Evolutionary conservation across 768 basidiomycete genomes (phyloP).

Genomic region (Russula abietina): DNA sequence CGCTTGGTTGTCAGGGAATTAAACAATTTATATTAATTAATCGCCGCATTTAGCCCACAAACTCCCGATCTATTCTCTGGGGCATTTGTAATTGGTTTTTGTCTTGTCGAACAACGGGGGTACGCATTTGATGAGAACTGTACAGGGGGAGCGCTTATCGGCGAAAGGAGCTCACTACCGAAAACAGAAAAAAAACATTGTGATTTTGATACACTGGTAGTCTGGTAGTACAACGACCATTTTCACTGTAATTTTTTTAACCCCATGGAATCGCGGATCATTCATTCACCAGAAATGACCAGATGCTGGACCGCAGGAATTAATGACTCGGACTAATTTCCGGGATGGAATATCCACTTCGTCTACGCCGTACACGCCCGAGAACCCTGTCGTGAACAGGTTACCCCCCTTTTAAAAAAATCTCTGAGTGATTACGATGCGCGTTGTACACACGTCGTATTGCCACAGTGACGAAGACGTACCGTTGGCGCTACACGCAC

Average conservation of each 20-base stretch:
- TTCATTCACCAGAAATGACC: conserved; percentile 12
- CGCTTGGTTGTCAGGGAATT: conserved; percentile 7
- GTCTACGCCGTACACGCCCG: conserved; percentile 1
- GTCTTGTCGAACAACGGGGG: background rate
- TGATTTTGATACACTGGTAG: background rate
- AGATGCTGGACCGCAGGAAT: conserved; percentile 12
- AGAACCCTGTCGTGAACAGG: conserved; percentile 36
- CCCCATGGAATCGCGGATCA: background rate
- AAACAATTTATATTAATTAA: background rate
- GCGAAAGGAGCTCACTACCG: background rate
- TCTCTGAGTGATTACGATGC: conserved; percentile 32
- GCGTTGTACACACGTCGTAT: conserved; percentile 41
- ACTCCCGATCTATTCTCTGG: background rate
- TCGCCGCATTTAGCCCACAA: background rate
- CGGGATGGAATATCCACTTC: background rate
- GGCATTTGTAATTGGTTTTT: background rate
- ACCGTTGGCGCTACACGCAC: conserved; percentile 47
- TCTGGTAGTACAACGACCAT: background rate
- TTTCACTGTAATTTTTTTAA: background rate
- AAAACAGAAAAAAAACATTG: background rate
- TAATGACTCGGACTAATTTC: conserved; percentile 16
- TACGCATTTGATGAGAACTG: background rate
- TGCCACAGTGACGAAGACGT: conserved; percentile 64
- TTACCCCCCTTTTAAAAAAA: conserved; percentile 34
- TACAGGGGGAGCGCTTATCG: background rate